Evolutionary conservation across 2,329 filamentous ascomycete species (phyloP).

Genomic region (Aspergillus sp.): DNA sequence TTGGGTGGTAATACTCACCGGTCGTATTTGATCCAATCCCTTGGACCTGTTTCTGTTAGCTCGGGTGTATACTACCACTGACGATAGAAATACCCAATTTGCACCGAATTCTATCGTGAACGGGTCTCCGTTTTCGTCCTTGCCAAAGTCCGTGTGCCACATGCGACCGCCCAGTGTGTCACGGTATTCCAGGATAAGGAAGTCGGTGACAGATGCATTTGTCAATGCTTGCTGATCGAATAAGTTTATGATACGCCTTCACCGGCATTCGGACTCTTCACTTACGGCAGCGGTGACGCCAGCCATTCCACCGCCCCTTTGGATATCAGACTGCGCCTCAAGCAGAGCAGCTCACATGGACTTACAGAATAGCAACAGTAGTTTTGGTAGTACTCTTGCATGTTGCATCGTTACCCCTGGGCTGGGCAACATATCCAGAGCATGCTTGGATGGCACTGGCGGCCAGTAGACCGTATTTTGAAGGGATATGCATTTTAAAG

Average conservation of each 20-base stretch:
- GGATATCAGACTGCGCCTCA: constrained; percentile 1
- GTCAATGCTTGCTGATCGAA: constrained; percentile 53
- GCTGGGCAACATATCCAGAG: constrained; percentile 18
- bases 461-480: neutral
- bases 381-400: constrained; percentile 27
- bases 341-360: neutral
- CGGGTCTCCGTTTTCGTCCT: constrained; percentile 48
- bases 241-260: constrained; percentile 1
- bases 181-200: constrained; percentile 64
- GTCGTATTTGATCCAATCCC: constrained; percentile 34
- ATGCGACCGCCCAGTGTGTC: constrained; percentile 62
- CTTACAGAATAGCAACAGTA: constrained; percentile 34
- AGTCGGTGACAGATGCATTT: constrained; percentile 61
- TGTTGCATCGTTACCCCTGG: constrained; percentile 11
- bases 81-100: constrained; percentile 54
- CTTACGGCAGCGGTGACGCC: constrained; percentile 61
- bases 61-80: neutral
- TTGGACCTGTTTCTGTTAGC: constrained; percentile 33
- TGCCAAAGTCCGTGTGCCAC: constrained; percentile 57
- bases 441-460: neutral
- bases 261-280: neutral
- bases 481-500: constrained; percentile 1
- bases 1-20: neutral
- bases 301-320: constrained; percentile 57
- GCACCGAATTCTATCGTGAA: constrained; percentile 64